phyloP scores from a whole-genome alignment of 805 yeast genomes.

The Ogataea zsoltii region DNA sequence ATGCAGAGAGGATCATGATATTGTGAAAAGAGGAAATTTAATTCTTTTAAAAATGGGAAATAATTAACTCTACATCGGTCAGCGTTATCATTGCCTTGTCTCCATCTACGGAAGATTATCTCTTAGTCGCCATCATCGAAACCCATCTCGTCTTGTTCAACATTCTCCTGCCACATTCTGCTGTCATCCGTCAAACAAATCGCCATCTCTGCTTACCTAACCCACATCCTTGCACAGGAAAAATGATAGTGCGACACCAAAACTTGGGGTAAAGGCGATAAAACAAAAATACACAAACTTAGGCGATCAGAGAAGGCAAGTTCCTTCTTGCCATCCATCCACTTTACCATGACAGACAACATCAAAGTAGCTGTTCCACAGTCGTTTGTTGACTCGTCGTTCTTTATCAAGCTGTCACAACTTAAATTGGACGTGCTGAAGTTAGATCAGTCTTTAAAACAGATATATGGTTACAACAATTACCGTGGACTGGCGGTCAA shows the following conservation, averaged over 20 bases:
- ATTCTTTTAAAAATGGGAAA: no score
- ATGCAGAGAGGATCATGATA: no score
- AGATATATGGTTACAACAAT: constrained; percentile 43
- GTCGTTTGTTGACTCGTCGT: constrained; percentile 83
- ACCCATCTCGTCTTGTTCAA: no score
- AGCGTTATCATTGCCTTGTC: no score
- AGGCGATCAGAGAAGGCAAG: neutral
- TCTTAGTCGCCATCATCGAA: no score
- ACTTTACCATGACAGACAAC: constrained; percentile 2
- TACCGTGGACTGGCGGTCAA: constrained; percentile 32
- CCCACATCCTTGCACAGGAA: constrained; percentile 1
- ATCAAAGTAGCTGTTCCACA: constrained; percentile 51
- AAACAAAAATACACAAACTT: neutral
- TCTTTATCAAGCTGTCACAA: constrained; percentile 73
- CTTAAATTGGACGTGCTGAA: constrained; percentile 73
- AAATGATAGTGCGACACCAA: constrained; percentile 1
- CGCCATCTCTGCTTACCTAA: neutral
- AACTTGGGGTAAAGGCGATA: constrained; percentile 9
- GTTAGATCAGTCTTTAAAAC: constrained; percentile 50
- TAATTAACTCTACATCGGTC: no score
- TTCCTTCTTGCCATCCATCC: neutral
- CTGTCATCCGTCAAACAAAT: no score
- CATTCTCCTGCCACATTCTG: no score
- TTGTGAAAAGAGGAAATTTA: no score
- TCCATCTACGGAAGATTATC: no score